A percentile compares a stretch with the other conserved stretches of the same genome.
Evolutionary conservation across 495 filamentous ascomycete genomes (phyloP).

Genomic region (Gamarada debralockiae): DNA sequence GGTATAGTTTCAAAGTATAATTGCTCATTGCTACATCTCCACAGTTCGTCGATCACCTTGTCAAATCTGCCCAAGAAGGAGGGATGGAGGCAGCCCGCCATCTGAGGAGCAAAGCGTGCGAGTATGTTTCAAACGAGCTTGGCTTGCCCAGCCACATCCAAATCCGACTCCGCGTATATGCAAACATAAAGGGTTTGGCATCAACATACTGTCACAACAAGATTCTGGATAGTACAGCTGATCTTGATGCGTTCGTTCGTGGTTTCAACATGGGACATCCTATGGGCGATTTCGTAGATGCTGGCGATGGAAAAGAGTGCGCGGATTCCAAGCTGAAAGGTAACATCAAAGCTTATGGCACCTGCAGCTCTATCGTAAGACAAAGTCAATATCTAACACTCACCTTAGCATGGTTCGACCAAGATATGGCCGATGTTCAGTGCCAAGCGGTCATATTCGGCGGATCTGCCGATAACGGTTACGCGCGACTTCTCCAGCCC

Average conservation of each 20-base stretch:
- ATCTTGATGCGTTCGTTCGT: constrained; percentile 29
- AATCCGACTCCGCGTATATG: constrained; percentile 33
- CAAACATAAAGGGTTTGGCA: constrained; percentile 32
- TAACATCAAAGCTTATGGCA: not conserved
- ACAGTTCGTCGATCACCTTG: constrained; percentile 35
- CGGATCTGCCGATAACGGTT: not conserved
- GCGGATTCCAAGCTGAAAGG: constrained; percentile 30
- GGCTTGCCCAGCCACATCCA: constrained; percentile 22
- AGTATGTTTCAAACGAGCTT: constrained; percentile 27
- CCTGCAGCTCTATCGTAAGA: not conserved
- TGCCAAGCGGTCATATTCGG: not conserved
- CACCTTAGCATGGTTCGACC: not conserved
- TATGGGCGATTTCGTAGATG: constrained; percentile 55
- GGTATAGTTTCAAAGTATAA: constrained; percentile 22
- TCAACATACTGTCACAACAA: constrained; percentile 25
- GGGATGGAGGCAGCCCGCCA: constrained; percentile 34
- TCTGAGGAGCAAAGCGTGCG: constrained; percentile 24
- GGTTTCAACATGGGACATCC: constrained; percentile 54
- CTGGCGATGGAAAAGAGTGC: constrained; percentile 52
- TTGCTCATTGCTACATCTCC: not conserved
- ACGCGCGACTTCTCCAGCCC: not conserved
- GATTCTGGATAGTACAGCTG: constrained; percentile 11
- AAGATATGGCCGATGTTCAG: not conserved
- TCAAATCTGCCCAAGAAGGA: constrained; percentile 27
- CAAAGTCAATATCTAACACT: not conserved